Percentiles rank a stretch among this genome's conserved stretches.
phyloP scores from a whole-genome alignment of 306 rosid genomes.

The Vigna hirtella region DNA sequence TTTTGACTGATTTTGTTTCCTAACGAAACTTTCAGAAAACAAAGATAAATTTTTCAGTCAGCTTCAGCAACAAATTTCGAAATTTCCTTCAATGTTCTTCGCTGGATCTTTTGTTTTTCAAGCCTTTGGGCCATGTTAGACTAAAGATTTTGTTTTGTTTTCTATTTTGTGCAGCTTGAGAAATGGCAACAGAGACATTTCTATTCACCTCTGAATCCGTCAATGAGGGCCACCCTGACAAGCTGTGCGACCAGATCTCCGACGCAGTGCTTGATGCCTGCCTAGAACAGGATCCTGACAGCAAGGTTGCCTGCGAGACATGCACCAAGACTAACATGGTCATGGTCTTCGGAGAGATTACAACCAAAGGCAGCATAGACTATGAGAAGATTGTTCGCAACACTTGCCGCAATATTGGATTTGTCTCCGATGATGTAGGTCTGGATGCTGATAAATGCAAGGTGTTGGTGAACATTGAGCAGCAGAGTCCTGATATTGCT shows the following conservation, averaged over 20 bases:
- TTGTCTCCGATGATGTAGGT: conserved; percentile 51
- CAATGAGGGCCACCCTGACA: conserved; percentile 66
- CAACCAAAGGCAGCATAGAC: conserved; percentile 52
- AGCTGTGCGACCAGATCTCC: conserved; percentile 49
- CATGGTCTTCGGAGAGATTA: conserved; percentile 52
- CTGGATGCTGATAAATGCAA: conserved; percentile 59
- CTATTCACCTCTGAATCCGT: conserved; percentile 59
- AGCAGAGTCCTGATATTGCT: conserved; percentile 30
- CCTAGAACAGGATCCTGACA: conserved; percentile 33
- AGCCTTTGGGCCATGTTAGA: background rate
- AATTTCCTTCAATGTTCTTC: background rate
- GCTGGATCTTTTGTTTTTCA: background rate
- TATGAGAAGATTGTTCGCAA: conserved; percentile 53
- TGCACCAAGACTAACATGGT: conserved; percentile 29
- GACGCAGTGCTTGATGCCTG: conserved; percentile 35
- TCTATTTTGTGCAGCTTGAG: background rate
- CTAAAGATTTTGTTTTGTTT: conserved; percentile 18
- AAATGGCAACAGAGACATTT: conserved; percentile 23
- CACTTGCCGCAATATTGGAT: conserved; percentile 22
- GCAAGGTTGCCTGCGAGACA: conserved; percentile 36
- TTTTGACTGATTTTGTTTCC: background rate
- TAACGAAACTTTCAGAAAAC: background rate
- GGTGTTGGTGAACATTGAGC: conserved; percentile 26
- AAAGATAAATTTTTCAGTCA: background rate
- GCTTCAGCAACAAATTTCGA: background rate